Evolutionary conservation across 192 early-diverging fungal genomes (phyloP).

Genomic region (Coemansia sp.): DNA sequence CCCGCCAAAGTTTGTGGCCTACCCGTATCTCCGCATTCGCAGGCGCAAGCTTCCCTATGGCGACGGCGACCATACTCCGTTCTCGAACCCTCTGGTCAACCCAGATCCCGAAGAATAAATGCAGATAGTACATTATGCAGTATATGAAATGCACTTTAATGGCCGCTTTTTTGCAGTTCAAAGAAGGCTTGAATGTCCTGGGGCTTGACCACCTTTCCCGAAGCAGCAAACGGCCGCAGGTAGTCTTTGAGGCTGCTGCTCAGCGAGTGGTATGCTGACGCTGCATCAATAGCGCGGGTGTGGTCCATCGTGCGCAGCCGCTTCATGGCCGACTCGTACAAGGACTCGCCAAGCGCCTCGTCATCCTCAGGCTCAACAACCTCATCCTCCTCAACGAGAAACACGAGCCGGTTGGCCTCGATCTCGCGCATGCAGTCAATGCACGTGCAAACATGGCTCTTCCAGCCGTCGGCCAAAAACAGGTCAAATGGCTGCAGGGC

Average conservation of each 20-base stretch:
- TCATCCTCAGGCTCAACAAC: constrained; percentile 81
- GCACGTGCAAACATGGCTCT: constrained; percentile 71
- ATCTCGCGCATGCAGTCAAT: constrained; percentile 57
- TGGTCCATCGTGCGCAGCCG: constrained; percentile 70
- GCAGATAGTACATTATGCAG: background rate
- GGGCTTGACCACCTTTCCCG: constrained; percentile 70
- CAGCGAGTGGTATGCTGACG: constrained; percentile 71
- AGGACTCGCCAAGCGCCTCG: constrained; percentile 61
- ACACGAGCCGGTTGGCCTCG: constrained; percentile 49
- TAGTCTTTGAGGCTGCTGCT: constrained; percentile 67
- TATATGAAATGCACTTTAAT: constrained; percentile 4
- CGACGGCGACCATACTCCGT: constrained; percentile 50
- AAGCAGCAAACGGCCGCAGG: constrained; percentile 67
- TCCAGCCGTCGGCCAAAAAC: constrained; percentile 73
- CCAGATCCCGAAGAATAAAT: constrained; percentile 48
- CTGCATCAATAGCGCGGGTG: constrained; percentile 70
- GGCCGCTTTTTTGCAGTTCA: constrained; percentile 32
- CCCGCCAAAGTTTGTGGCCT: constrained; percentile 43
- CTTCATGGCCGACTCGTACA: constrained; percentile 77
- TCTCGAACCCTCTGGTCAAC: constrained; percentile 52
- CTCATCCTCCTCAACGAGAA: constrained; percentile 61
- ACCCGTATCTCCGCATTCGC: constrained; percentile 48
- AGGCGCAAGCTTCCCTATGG: constrained; percentile 52
- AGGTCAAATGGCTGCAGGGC: constrained; percentile 57
- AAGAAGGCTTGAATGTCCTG: constrained; percentile 77